Conservation (phyloP, 1,284 basidiomycete species). For the Boletellus sp. region DNA sequence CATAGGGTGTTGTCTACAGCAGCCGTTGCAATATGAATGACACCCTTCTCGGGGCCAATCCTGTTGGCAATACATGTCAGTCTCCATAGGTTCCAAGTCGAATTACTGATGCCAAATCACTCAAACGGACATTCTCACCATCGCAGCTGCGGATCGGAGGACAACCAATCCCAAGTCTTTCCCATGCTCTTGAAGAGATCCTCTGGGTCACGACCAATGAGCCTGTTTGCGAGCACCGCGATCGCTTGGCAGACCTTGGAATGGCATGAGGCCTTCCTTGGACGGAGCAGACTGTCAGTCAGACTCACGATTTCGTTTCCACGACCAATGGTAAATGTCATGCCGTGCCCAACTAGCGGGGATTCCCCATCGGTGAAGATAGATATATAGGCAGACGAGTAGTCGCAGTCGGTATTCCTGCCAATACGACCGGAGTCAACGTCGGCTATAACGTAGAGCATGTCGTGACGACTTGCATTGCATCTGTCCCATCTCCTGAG, state of each 20-base stretch:
- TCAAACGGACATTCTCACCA: slow-evolving; percentile 53
- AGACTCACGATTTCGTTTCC: slow-evolving; percentile 83
- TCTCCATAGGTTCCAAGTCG: neutral
- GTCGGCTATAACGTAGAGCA: neutral
- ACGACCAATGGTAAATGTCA: slow-evolving; percentile 97
- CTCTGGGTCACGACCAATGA: slow-evolving; percentile 84
- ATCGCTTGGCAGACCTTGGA: slow-evolving; percentile 77
- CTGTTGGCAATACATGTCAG: slow-evolving; percentile 33
- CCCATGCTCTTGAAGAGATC: slow-evolving; percentile 89
- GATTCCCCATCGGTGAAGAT: slow-evolving; percentile 62
- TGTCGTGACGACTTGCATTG: slow-evolving; percentile 39
- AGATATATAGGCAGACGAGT: slow-evolving; percentile 88
- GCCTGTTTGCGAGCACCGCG: slow-evolving; percentile 69
- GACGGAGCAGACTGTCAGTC: neutral
- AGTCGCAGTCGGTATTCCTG: slow-evolving; percentile 93
- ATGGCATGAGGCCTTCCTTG: slow-evolving; percentile 2
- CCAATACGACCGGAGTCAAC: neutral
- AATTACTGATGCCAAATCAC: neutral
- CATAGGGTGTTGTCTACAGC: slow-evolving; percentile 81
- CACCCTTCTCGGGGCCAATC: slow-evolving; percentile 88
- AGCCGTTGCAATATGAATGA: slow-evolving; percentile 78
- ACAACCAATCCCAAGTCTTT: slow-evolving; percentile 73
- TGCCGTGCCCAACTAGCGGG: slow-evolving; percentile 80
- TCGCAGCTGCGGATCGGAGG: slow-evolving; percentile 83
- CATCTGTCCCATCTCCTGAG: slow-evolving; percentile 62